Conservation (phyloP, 2,329 filamentous ascomycete genomes). For the Elsinoe arachidis region DNA sequence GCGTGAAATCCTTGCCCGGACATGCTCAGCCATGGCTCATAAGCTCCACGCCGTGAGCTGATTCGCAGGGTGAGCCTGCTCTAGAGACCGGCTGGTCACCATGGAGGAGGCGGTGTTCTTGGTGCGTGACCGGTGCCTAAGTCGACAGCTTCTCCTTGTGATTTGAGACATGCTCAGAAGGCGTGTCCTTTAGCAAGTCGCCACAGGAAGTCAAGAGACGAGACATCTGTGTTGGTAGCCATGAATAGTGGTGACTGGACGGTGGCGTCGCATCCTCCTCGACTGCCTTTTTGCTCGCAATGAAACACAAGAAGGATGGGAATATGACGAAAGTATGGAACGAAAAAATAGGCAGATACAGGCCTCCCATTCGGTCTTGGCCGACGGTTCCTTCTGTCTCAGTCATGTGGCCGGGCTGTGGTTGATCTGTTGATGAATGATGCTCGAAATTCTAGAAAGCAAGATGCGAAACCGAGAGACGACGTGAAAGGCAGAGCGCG, state of each 20-base stretch:
- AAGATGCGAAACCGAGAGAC: too few relatives aligned
- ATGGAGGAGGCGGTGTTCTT: background rate
- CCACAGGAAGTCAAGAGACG: background rate
- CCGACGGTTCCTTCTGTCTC: background rate
- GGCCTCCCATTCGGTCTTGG: conserved; percentile 1
- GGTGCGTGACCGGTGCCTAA: background rate
- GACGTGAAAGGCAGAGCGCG: too few relatives aligned
- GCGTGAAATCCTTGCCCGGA: too few relatives aligned
- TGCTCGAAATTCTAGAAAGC: too few relatives aligned
- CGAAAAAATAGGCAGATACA: conserved; percentile 3
- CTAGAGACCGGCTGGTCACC: background rate
- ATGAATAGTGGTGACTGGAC: background rate
- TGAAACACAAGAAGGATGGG: background rate
- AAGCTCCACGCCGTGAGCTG: too few relatives aligned
- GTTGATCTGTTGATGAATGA: background rate
- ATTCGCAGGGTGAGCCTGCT: background rate
- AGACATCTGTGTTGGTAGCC: background rate
- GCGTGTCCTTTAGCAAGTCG: background rate
- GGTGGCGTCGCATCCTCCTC: background rate
- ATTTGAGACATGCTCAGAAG: background rate
- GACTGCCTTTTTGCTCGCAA: background rate
- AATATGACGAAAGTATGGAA: background rate
- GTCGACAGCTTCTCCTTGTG: background rate
- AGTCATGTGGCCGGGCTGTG: background rate
- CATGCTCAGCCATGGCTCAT: too few relatives aligned